phyloP scores from a whole-genome alignment of 2,329 filamentous ascomycete genomes.

The Colletotrichum destructivum region DNA sequence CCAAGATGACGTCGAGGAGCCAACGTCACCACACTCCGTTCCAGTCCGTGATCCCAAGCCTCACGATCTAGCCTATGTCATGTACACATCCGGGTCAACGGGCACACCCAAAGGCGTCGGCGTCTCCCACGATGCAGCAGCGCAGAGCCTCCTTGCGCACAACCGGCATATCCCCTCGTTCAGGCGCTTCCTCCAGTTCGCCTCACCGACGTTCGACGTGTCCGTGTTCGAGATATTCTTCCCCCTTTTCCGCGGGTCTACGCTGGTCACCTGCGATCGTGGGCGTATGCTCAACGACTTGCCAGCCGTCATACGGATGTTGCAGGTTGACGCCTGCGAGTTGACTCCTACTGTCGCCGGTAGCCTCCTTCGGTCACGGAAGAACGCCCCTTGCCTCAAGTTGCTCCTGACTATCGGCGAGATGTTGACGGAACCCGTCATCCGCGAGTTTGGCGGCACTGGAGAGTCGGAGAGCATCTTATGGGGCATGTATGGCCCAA shows the following conservation, averaged over 20 bases:
- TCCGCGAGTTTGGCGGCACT: slow-evolving; percentile 83
- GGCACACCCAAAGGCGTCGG: slow-evolving; percentile 90
- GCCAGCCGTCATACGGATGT: slow-evolving; percentile 72
- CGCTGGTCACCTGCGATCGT: slow-evolving; percentile 80
- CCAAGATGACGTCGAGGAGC: slow-evolving; percentile 33
- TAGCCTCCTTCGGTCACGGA: slow-evolving; percentile 79
- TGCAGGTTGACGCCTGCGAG: slow-evolving; percentile 87
- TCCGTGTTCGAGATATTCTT: slow-evolving; percentile 98
- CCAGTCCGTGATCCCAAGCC: slow-evolving; percentile 1
- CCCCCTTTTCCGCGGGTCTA: slow-evolving; percentile 80
- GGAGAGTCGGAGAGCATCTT: slow-evolving; percentile 73
- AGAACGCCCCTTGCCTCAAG: slow-evolving; percentile 76
- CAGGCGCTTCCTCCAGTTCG: slow-evolving; percentile 89
- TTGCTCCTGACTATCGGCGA: slow-evolving; percentile 91
- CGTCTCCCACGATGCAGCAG: slow-evolving; percentile 84
- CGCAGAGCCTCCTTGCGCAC: slow-evolving; percentile 87
- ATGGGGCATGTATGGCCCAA: slow-evolving; percentile 95
- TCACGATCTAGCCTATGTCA: slow-evolving; percentile 82
- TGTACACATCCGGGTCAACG: slow-evolving; percentile 94
- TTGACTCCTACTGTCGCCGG: slow-evolving; percentile 90
- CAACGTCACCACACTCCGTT: not conserved
- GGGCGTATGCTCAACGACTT: slow-evolving; percentile 82
- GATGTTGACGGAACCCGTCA: slow-evolving; percentile 85
- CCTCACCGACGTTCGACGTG: slow-evolving; percentile 93
- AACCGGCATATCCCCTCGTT: slow-evolving; percentile 83